phyloP scores from a whole-genome alignment of 202 grass and related monocot genomes.

The Schoenoplectus triqueter region DNA sequence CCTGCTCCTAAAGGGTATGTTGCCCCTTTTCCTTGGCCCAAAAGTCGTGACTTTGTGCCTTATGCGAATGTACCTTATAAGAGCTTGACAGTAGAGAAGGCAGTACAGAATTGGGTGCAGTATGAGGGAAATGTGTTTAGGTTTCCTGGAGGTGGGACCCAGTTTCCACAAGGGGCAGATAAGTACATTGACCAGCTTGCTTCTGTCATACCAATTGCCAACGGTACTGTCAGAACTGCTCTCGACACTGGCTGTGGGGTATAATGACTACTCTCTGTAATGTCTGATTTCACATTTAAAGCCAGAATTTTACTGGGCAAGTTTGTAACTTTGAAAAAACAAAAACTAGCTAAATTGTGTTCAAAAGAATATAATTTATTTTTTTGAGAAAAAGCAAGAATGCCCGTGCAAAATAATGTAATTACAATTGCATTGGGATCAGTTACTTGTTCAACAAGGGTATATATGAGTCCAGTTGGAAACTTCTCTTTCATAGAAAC shows the following conservation, averaged over 20 bases:
- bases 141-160: constrained; percentile 98
- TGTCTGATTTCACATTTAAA: neutral
- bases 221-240: constrained; percentile 95
- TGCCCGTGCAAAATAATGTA: no score
- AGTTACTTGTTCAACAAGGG: neutral
- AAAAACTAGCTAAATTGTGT: neutral
- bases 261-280: constrained; percentile 40
- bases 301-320: neutral
- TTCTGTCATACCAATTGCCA: constrained; percentile 77
- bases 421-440: no score
- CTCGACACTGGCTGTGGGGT: constrained; percentile 99
- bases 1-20: constrained; percentile 92
- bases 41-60: constrained; percentile 93
- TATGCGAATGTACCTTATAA: constrained; percentile 96
- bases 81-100: constrained; percentile 98
- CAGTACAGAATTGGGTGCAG: constrained; percentile 99
- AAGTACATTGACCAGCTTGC: constrained; percentile 94
- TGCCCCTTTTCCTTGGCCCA: constrained; percentile 90
- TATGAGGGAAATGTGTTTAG: constrained; percentile 95
- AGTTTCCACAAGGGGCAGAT: constrained; percentile 97
- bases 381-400: no score
- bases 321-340: neutral
- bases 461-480: constrained; percentile 1
- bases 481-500: neutral
- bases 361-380: no score